Percentiles rank a stretch among this genome's conserved stretches.
Conservation (phyloP, 2,329 filamentous ascomycete species). For the Colletotrichum endophyticum region DNA sequence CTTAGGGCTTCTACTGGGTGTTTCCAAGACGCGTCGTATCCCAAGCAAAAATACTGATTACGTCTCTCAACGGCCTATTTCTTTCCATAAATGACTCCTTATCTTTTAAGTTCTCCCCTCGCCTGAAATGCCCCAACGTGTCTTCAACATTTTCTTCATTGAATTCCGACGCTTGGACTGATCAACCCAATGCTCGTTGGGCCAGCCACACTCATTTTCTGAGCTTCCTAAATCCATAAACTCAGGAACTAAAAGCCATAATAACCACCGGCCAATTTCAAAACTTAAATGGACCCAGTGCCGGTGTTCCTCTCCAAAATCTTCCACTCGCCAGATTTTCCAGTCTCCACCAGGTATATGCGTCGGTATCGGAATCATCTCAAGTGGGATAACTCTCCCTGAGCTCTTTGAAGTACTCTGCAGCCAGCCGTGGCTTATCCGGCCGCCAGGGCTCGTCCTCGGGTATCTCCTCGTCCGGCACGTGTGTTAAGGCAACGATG, state of each 20-base stretch:
- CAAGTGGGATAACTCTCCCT: not conserved
- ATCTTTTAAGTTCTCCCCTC: too few species aligned
- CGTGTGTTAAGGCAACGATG: too few species aligned
- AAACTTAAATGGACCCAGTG: too few species aligned
- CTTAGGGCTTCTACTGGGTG: too few species aligned
- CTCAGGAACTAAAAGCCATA: too few species aligned
- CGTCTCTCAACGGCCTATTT: too few species aligned
- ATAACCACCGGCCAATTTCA: too few species aligned
- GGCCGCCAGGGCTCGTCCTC: not conserved
- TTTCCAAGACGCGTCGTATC: too few species aligned
- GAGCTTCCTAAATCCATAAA: too few species aligned
- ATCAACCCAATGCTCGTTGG: too few species aligned
- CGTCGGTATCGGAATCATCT: not conserved
- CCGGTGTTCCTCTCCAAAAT: accelerated
- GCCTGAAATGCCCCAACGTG: accelerated
- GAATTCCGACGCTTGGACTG: accelerated
- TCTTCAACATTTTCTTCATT: accelerated
- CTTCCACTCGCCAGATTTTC: not conserved
- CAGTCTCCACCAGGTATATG: not conserved
- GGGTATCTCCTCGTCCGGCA: not conserved
- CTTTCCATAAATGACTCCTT: too few species aligned
- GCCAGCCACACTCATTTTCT: accelerated
- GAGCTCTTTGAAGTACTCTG: not conserved
- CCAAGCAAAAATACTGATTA: too few species aligned
- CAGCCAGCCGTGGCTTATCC: not conserved